phyloP scores from a whole-genome alignment of 352 stramenopile genomes.

The Pythium rishiriense region DNA sequence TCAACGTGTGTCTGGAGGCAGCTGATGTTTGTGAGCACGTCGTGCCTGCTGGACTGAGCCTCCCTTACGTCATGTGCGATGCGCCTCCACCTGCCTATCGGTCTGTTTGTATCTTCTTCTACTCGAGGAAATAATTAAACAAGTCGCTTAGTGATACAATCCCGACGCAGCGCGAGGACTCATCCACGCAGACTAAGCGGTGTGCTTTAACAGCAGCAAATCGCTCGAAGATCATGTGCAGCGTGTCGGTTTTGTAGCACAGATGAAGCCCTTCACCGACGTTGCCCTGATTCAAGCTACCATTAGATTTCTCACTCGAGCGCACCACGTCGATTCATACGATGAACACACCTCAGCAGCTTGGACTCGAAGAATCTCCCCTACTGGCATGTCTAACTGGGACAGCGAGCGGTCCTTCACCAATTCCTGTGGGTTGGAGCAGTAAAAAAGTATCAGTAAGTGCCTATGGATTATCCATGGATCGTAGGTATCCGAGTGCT shows the following conservation, averaged over 20 bases:
- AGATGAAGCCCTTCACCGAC: conserved; percentile 79
- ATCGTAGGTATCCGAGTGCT: too few species aligned
- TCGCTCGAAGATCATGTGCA: conserved; percentile 90
- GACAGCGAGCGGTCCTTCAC: conserved; percentile 87
- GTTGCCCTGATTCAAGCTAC: conserved; percentile 47
- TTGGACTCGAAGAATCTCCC: conserved; percentile 85
- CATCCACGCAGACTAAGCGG: conserved; percentile 84
- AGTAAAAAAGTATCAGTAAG: too few species aligned
- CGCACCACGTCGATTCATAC: not conserved
- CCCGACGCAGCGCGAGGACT: conserved; percentile 79
- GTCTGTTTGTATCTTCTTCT: conserved; percentile 32
- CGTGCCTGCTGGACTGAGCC: not conserved
- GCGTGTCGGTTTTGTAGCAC: conserved; percentile 88
- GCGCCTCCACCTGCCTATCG: conserved; percentile 2
- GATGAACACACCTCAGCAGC: conserved; percentile 62
- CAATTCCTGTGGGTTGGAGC: conserved; percentile 68
- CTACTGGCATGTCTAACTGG: conserved; percentile 88
- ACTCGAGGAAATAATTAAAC: conserved; percentile 91
- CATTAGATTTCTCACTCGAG: not conserved
- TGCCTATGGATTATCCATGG: too few species aligned
- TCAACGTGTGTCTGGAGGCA: not conserved
- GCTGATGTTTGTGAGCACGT: not conserved
- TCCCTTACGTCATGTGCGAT: not conserved
- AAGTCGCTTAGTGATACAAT: conserved; percentile 87
- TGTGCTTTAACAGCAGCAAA: conserved; percentile 87